A percentile compares a stretch with the other conserved stretches of the same genome.
These are phyloP conservation scores for Acer yangbiense DNA, from an alignment of 345 rosid genomes.

Conservation along the genomic window DNA sequence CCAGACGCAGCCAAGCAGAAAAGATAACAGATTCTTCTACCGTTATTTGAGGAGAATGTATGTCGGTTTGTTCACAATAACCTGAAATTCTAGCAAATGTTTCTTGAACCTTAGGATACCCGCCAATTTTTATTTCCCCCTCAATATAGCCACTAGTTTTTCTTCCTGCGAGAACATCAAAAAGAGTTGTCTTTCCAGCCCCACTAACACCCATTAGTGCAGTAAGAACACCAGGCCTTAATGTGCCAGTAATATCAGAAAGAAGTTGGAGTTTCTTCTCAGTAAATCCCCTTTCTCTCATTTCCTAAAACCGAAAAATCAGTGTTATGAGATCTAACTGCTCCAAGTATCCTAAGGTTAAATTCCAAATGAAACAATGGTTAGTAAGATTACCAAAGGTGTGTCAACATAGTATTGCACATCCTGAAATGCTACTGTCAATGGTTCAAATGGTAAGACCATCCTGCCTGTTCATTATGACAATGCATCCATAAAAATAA, in stretches of 20 bases:
- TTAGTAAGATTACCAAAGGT: conserved; percentile 49
- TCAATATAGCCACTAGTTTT: conserved; percentile 74
- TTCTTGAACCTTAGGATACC: conserved; percentile 71
- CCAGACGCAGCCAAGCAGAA: conserved; percentile 84
- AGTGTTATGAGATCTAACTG: not conserved
- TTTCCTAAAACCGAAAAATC: conserved; percentile 39
- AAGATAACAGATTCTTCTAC: conserved; percentile 67
- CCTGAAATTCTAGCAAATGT: conserved; percentile 85
- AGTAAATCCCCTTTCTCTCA: conserved; percentile 49
- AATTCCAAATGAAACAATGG: not conserved
- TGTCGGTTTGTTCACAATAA: conserved; percentile 82
- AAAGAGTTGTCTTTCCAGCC: conserved; percentile 86
- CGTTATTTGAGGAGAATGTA: conserved; percentile 75
- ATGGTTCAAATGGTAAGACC: conserved; percentile 66
- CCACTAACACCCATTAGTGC: conserved; percentile 91
- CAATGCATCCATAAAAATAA: not conserved
- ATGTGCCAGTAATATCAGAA: conserved; percentile 58
- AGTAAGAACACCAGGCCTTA: conserved; percentile 77
- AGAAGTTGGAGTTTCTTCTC: conserved; percentile 64
- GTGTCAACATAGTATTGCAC: conserved; percentile 61
- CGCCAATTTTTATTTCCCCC: conserved; percentile 71
- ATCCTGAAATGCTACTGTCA: conserved; percentile 56
- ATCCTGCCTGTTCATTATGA: conserved; percentile 47
- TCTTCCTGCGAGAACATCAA: conserved; percentile 86
- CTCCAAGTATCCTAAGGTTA: not conserved